Percentiles rank a stretch among this genome's conserved stretches.
phyloP scores from a whole-genome alignment of 2,329 filamentous ascomycete genomes.

The Fusarium sp. region DNA sequence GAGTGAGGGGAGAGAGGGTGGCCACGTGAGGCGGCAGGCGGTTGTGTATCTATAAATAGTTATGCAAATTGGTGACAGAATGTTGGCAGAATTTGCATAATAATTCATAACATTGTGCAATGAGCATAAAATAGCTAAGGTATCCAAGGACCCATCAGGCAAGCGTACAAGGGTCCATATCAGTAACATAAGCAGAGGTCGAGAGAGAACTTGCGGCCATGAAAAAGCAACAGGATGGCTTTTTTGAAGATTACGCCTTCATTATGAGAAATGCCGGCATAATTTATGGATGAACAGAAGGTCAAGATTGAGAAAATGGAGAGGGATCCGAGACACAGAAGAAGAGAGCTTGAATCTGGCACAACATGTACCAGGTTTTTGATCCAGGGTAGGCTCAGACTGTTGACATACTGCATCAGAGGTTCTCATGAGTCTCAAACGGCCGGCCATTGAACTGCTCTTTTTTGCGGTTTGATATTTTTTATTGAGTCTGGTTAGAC shows the following conservation, averaged over 20 bases:
- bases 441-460: too few species aligned
- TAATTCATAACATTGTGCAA: too few species aligned
- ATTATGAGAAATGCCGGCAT: not conserved
- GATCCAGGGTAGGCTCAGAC: not conserved
- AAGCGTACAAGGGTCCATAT: too few species aligned
- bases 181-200: not conserved
- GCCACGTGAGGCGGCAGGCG: too few species aligned
- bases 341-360: not conserved
- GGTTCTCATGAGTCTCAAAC: too few species aligned
- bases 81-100: too few species aligned
- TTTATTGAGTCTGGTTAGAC: not conserved
- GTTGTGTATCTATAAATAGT: too few species aligned
- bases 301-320: not conserved
- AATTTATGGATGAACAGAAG: not conserved
- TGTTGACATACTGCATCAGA: not conserved
- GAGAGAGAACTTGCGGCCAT: not conserved
- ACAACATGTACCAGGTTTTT: not conserved
- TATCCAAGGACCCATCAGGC: too few species aligned
- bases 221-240: not conserved
- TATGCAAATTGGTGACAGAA: too few species aligned
- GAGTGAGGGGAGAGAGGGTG: too few species aligned
- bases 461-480: not conserved
- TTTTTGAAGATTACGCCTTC: not conserved
- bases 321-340: not conserved
- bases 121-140: too few species aligned